Evolutionary conservation across 2,329 filamentous ascomycete species (phyloP), one percentile per base, ranked within the genome.

Genomic region (Microdochium bolleyi): DNA sequence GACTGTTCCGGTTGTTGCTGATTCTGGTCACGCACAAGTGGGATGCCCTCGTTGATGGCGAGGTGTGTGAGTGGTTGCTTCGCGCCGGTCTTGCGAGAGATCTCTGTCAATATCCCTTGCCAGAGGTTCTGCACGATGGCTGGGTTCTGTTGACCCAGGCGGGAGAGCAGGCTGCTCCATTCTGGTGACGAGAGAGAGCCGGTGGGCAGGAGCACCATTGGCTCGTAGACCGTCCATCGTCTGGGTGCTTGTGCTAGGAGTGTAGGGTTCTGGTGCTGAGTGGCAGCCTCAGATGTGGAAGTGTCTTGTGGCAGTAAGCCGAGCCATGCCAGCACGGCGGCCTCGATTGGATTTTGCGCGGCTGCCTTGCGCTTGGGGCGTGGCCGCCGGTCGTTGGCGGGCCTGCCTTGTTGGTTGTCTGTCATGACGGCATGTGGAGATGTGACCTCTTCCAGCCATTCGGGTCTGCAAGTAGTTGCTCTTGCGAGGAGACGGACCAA

Each of bases 11-110:
- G 2, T n/a, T 38, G 24, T 4, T 52, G 25, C 22, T 50, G 24
- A 25, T 56, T 56, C 2, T 55, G 57, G n/a, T 52, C 51, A 24
- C 60, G 55, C 7, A 70, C 70, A 2, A 77, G 65, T 0, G 83
- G 83, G 49, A 86, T 86, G 0, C 80, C 80, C 55, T 82, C 78
- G 59, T 84, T 85, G 46, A 81, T 67, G 9, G 82, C 82, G 1
- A 85, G 69, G 52, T 83, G 79, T 0, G 81, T 84, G 46, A 83
- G 61, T 0, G 51, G 56, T 1, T 67, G 64, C 19, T 70, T 70
- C 8, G 66, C 54, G 16, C 65, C 70, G n/a, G 68, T 65, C 27
- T 57, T 60, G 38, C 60, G 66, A 0, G 73, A 74, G 7, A 85
- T 69, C 13, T 68, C 65, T 0, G 62, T 52, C 3, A 85, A 63